Base-by-base conservation (phyloP, 2,329 filamentous ascomycete species). In the Cercospora citrullina region DNA sequence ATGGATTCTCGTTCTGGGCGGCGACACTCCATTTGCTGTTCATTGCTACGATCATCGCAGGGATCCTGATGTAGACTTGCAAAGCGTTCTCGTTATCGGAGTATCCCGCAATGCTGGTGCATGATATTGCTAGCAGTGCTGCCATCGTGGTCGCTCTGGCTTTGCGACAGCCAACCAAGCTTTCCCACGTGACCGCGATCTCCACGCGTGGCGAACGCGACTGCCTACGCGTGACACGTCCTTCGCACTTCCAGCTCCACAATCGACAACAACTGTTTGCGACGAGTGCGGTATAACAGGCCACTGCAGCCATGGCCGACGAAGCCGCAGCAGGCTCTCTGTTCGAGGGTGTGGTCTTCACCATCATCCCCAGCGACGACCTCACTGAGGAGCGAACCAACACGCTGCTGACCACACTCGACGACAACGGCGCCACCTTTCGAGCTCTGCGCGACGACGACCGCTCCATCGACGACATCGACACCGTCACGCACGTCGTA, bases 401-500 rank as follows among this genome's bases (percentile, higher is more conserved):
- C 30, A 77, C 81, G 5, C 45, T 70, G 42, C 33, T 60, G 23
- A 64, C 18, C 10, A 75, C 79, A 1, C 78, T 89, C 55, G 77
- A 80, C 68, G 75, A 81, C 67, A 78, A 84, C 72, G 85, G 84
- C 60, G 87, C 84, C 23, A 81, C 81, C 59, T 80, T 83, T 14
- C 72, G 83, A 10, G 75, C 78, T 5, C 79, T 81, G 69, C 73
- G 81, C 59, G 74, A 79, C 18, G 74, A 79, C 55, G 81, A 81
- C 65, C 68, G 72, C 30, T 68, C 74, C 23, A 72, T 77, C 60
- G 76, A 84, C 42, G 77, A 78, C 18, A 75, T 84, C 31, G 72
- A 79, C 39, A 72, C 84, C 63, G 82, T 88, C 68, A 89, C 86
- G 6, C 89, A 91, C 77, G 86, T 92, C 68, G 83, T 92, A 71